Conservation (phyloP, 2,329 filamentous ascomycete genomes). For the Cryphonectria parasitica region DNA sequence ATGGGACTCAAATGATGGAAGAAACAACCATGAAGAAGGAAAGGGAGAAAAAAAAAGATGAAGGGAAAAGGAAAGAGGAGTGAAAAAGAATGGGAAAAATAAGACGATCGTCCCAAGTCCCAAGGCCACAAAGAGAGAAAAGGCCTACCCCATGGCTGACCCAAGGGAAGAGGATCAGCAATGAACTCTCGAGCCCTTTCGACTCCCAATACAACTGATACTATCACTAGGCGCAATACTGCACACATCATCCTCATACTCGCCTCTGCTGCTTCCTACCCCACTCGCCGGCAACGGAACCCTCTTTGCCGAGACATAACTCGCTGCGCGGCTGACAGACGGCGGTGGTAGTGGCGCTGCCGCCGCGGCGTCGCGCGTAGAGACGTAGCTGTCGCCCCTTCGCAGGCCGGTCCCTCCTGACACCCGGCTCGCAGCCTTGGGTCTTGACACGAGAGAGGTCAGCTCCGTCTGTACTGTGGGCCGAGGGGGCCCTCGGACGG, state of each 20-base stretch:
- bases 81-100: too few species aligned
- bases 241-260: slow-evolving; percentile 50
- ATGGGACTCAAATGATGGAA: too few species aligned
- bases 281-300: slow-evolving; percentile 48
- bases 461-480: slow-evolving; percentile 29
- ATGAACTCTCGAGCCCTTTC: slow-evolving; percentile 38
- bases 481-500: slow-evolving; percentile 37
- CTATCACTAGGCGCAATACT: slow-evolving; percentile 65
- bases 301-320: slow-evolving; percentile 38
- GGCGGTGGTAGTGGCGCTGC: not conserved
- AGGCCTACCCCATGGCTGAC: not conserved
- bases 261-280: slow-evolving; percentile 45
- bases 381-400: slow-evolving; percentile 32
- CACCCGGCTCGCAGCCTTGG: slow-evolving; percentile 36
- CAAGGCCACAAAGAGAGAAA: not conserved
- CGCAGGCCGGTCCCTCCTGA: slow-evolving; percentile 32
- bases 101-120: not conserved
- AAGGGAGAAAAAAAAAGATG: too few species aligned
- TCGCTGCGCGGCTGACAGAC: slow-evolving; percentile 30
- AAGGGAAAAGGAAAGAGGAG: not conserved
- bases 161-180: slow-evolving; percentile 29
- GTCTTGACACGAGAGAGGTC: slow-evolving; percentile 34
- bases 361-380: slow-evolving; percentile 21
- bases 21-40: not conserved
- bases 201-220: slow-evolving; percentile 62